phyloP scores from a whole-genome alignment of 2,329 filamentous ascomycete genomes.

The Pleoardoris graminearum region DNA sequence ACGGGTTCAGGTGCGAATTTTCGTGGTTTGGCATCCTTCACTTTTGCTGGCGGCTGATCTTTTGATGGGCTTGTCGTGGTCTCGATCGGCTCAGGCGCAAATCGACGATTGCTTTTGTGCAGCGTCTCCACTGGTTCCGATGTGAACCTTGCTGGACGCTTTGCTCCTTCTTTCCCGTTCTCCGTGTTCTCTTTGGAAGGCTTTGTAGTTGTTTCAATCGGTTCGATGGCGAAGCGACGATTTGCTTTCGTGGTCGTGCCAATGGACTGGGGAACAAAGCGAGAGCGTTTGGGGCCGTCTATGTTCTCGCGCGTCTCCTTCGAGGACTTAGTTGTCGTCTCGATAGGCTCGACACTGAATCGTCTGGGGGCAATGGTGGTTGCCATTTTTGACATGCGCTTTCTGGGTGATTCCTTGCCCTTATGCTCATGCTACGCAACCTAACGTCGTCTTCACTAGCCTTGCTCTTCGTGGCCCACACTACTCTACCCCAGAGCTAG shows the following conservation, averaged over 20 bases:
- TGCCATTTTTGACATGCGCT: conserved; percentile 31
- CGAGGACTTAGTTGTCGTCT: conserved; percentile 39
- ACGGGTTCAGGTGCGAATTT: conserved; percentile 71
- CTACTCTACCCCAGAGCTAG: conserved; percentile 10
- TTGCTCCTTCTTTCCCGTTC: conserved; percentile 1
- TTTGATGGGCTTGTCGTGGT: conserved; percentile 58
- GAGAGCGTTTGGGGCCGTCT: conserved; percentile 23
- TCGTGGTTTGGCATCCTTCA: conserved; percentile 17
- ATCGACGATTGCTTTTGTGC: conserved; percentile 50
- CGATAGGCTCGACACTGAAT: conserved; percentile 48
- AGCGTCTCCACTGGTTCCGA: conserved; percentile 39
- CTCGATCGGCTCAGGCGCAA: conserved; percentile 72
- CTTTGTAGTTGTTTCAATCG: conserved; percentile 41
- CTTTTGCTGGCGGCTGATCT: conserved; percentile 48
- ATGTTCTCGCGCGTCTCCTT: conserved; percentile 53
- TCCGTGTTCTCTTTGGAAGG: conserved; percentile 56
- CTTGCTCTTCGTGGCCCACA: not conserved
- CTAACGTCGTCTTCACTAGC: not conserved
- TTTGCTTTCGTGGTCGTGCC: conserved; percentile 36
- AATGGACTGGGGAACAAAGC: conserved; percentile 34
- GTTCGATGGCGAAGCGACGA: conserved; percentile 44
- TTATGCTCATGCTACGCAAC: conserved; percentile 19
- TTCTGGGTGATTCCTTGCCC: conserved; percentile 2
- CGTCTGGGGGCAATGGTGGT: conserved; percentile 37
- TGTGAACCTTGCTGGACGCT: conserved; percentile 25